A percentile compares a stretch with the other conserved stretches of the same genome.
phyloP scores from a whole-genome alignment of 1,284 basidiomycete genomes.

The Leccinum pseudoinsigne region DNA sequence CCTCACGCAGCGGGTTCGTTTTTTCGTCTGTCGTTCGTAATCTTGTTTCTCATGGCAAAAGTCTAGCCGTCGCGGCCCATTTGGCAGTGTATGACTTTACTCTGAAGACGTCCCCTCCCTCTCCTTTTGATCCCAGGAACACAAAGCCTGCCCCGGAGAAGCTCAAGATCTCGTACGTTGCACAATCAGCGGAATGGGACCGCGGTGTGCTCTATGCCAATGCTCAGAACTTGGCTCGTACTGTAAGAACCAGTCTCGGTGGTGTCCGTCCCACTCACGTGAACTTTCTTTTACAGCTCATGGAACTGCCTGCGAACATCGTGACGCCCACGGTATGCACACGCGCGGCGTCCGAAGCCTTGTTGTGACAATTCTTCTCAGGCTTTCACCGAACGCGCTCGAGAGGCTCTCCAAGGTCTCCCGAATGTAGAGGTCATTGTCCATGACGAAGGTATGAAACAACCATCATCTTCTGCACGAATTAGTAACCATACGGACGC shows the following conservation, averaged over 20 bases:
- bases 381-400: slow-evolving; percentile 72
- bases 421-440: slow-evolving; percentile 72
- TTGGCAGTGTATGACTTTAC: slow-evolving; percentile 74
- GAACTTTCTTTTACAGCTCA: slow-evolving; percentile 47
- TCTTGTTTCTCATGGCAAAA: background rate
- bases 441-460: slow-evolving; percentile 64
- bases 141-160: slow-evolving; percentile 48
- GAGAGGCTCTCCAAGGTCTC: slow-evolving; percentile 67
- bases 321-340: slow-evolving; percentile 70
- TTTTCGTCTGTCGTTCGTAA: background rate
- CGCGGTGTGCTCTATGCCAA: slow-evolving; percentile 71
- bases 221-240: slow-evolving; percentile 85
- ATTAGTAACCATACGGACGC: slow-evolving; percentile 23
- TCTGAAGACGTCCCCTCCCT: slow-evolving; percentile 70
- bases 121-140: slow-evolving; percentile 55
- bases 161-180: slow-evolving; percentile 46
- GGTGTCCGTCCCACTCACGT: slow-evolving; percentile 1
- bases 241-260: slow-evolving; percentile 41
- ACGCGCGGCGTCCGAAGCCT: background rate
- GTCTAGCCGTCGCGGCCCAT: slow-evolving; percentile 71
- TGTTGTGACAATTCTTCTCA: slow-evolving; percentile 26
- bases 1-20: slow-evolving; percentile 68
- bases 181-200: slow-evolving; percentile 61
- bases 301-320: slow-evolving; percentile 85
- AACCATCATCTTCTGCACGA: background rate